Base-by-base conservation (phyloP, 257 asterid genomes). In the Solanum neorickii region DNA sequence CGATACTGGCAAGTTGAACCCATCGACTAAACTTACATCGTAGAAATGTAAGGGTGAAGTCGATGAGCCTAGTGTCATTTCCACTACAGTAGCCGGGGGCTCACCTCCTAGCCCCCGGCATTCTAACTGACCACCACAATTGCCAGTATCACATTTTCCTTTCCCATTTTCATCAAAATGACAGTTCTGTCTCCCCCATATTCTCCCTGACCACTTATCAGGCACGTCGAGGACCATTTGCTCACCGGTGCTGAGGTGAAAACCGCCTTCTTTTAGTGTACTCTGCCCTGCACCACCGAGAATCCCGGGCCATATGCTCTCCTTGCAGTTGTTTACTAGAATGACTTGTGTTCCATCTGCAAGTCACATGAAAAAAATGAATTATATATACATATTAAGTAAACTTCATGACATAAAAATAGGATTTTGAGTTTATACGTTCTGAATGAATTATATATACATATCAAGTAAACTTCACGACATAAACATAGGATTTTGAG, bases 31-130 rank as follows among this genome's bases (percentile, higher is more conserved):
- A 62, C 98, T 97, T 25, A 94, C 98, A 39, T 97, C 98, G 12
- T 97, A 97, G 91, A 91, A 97, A 89, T 97, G 98, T 42, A 95
- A 91, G 0, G 98, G 98, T 2, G 98, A 95, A 42, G 88, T 6
- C n/a, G 96, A 72, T 7, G 98, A 29, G 20, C 99, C 99, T 5
- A 97, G 85, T 2, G 99, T 97, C 99, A 97, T 97, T 90, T 97
- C 99, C 90, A 97, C 99, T 86, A 97, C 91, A 12, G 99, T 95
- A 16, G 98, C 98, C 3, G 99, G 99, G 16, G 99, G 98, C 5
- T 14, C 86, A 14, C 99, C 99, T 3, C 98, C 96, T 23, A 88
- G 6, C 20, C 99, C 99, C 47, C 84, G 92, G 92, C 99, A 97
- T 9, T 82, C 93, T 35, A 95, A 88, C 82, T 90, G 93, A 78